Conservation (phyloP, 768 basidiomycete genomes). For the Phanerodontia chrysosporium region DNA sequence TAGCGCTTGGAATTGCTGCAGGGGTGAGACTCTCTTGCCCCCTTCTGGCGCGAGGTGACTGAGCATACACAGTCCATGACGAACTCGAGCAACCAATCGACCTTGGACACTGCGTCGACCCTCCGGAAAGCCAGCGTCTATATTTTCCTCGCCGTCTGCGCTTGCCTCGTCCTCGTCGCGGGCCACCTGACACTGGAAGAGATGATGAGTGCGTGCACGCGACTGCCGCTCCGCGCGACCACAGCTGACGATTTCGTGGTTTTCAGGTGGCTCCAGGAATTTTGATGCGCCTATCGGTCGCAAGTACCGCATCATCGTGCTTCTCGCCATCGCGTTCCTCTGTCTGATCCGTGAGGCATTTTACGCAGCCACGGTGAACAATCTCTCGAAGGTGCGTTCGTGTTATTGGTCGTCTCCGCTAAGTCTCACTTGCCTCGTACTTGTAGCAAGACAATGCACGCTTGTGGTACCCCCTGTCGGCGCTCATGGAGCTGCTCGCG, state of each 20-base stretch:
- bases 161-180: slow-evolving; percentile 11
- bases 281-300: not conserved
- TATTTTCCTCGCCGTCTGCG: slow-evolving; percentile 19
- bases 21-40: slow-evolving; percentile 4
- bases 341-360: slow-evolving; percentile 20
- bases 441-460: slow-evolving; percentile 16
- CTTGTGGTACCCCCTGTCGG: slow-evolving; percentile 19
- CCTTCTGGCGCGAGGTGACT: not conserved
- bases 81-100: not conserved
- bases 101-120: slow-evolving; percentile 1
- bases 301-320: slow-evolving; percentile 12
- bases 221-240: not conserved
- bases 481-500: slow-evolving; percentile 16
- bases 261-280: not conserved
- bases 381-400: slow-evolving; percentile 7
- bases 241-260: not conserved
- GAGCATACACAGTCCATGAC: not conserved
- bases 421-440: not conserved
- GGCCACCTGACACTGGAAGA: slow-evolving; percentile 10
- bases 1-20: slow-evolving; percentile 15
- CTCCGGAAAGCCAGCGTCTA: slow-evolving; percentile 14
- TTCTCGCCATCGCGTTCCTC: slow-evolving; percentile 13
- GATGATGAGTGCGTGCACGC: not conserved
- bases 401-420: too few species aligned
- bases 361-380: slow-evolving; percentile 14